Conservation (phyloP, 257 asterid species). For the Jacaranda mimosifolia region DNA sequence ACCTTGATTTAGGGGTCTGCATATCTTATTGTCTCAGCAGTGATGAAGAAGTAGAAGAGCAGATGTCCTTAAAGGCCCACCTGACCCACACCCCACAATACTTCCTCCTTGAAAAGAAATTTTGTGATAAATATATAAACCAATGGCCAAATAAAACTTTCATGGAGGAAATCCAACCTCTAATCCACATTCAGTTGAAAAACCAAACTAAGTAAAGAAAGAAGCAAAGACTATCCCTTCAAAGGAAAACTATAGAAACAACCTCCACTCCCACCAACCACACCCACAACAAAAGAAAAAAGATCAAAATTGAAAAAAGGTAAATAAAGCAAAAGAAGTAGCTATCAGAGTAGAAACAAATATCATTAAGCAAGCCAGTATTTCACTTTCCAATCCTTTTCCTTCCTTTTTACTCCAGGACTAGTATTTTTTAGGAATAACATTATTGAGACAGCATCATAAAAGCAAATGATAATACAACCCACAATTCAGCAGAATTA, state of each 20-base stretch:
- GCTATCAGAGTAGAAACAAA: constrained; percentile 42
- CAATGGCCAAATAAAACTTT: constrained; percentile 37
- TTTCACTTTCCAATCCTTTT: constrained; percentile 45
- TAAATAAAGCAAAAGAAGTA: constrained; percentile 22
- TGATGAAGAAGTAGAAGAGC: constrained; percentile 40
- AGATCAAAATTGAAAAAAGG: constrained; percentile 1
- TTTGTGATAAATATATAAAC: constrained; percentile 22
- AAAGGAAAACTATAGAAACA: constrained; percentile 79
- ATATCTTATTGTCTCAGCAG: constrained; percentile 44
- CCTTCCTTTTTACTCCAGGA: constrained; percentile 67
- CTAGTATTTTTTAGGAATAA: constrained; percentile 44
- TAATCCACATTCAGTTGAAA: constrained; percentile 45
- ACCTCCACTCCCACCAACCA: constrained; percentile 98
- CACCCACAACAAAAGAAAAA: constrained; percentile 44
- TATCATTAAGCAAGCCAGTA: constrained; percentile 45
- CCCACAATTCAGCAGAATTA: constrained; percentile 34
- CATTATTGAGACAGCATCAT: constrained; percentile 52
- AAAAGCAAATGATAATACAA: constrained; percentile 40
- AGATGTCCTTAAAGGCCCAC: constrained; percentile 58
- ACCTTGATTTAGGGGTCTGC: constrained; percentile 93
- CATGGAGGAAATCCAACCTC: constrained; percentile 38
- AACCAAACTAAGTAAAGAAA: constrained; percentile 41
- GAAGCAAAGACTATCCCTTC: constrained; percentile 68
- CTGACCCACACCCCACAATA: constrained; percentile 59
- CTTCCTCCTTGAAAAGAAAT: constrained; percentile 41